Evolutionary conservation across 805 yeast species (phyloP).

Genomic region (Metschnikowia lochheadii): DNA sequence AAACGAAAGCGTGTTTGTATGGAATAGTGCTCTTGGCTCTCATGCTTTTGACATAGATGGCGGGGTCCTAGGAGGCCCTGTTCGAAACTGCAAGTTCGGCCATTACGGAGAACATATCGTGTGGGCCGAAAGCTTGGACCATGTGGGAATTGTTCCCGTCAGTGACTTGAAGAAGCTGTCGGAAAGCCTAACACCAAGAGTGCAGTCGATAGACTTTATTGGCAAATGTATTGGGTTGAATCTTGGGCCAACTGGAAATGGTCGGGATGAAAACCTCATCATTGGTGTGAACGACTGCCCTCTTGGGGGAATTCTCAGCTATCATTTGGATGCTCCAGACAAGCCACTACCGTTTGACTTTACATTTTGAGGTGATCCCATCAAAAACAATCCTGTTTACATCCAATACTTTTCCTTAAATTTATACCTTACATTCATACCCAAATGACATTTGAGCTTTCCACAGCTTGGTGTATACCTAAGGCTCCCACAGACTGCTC

Average conservation of each 20-base stretch:
- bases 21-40: slow-evolving; percentile 35
- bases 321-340: slow-evolving; percentile 32
- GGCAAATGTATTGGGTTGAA: slow-evolving; percentile 58
- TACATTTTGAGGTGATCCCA: slow-evolving; percentile 13
- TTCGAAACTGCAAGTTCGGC: slow-evolving; percentile 51
- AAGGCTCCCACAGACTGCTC: neutral
- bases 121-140: slow-evolving; percentile 59
- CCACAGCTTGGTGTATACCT: neutral
- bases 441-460: neutral
- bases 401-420: too few species aligned
- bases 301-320: slow-evolving; percentile 55
- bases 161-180: slow-evolving; percentile 20
- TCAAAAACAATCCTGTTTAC: too few species aligned
- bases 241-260: slow-evolving; percentile 41
- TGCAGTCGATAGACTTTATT: slow-evolving; percentile 50
- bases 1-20: slow-evolving; percentile 24
- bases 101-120: slow-evolving; percentile 41
- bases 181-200: slow-evolving; percentile 15
- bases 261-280: slow-evolving; percentile 44
- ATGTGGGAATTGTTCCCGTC: slow-evolving; percentile 47
- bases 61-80: slow-evolving; percentile 40
- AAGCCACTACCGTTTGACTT: slow-evolving; percentile 42
- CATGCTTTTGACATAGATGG: slow-evolving; percentile 14
- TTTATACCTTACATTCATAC: too few species aligned
- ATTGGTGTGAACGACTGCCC: slow-evolving; percentile 54